Evolutionary conservation across 768 basidiomycete genomes (phyloP), one percentile per base, ranked within the genome.

Genomic region (Boletus reticuloceps): DNA sequence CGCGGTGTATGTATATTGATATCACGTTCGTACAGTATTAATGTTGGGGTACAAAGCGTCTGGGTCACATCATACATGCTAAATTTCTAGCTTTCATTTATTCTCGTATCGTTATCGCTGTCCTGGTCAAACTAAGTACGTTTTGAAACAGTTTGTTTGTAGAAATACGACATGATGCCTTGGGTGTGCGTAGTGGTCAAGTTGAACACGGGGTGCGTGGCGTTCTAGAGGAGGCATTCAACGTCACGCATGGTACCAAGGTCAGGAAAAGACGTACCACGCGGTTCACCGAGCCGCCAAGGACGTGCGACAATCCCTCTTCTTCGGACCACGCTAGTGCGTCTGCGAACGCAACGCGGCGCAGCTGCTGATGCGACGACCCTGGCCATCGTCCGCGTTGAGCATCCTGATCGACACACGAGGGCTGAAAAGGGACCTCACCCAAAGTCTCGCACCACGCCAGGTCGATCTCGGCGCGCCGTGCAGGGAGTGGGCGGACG

Each of bases 201-300:
- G 58, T 91, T 89, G 71, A 91, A 87, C 14, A 92, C 57, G 0
- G 91, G 91, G 56, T 90, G 88, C 0, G 88, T 89, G 7, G 90
- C 88, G 62, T 94, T 94, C 89, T 92, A 56, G 6, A 12, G 17
- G 12, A 3, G 38, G n/a, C 37, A 14, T 29, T 29, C 27, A 29
- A 29, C 27, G 27, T 29, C 27, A 29, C 2, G 12, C 13, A 36
- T 14, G 34, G 34, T 36, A 14, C 11, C 34, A 14, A 36, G 32
- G 32, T 34, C 34, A 14, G 14, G 34, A 36, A 36, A 6, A 17
- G 2, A 48, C 86, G 57, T 62, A 89, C 85, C 48, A 91, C 74
- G 12, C 86, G 74, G 68, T 88, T 91, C 8, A 66, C 75, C n/a
- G 72, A 63, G 0, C 81, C 83, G 11, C 90, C 89, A 13, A 89